Evolutionary conservation across 176 grass and related monocot genomes (phyloP), one percentile per base, ranked within the genome.

Genomic region (Juncus effusus): DNA sequence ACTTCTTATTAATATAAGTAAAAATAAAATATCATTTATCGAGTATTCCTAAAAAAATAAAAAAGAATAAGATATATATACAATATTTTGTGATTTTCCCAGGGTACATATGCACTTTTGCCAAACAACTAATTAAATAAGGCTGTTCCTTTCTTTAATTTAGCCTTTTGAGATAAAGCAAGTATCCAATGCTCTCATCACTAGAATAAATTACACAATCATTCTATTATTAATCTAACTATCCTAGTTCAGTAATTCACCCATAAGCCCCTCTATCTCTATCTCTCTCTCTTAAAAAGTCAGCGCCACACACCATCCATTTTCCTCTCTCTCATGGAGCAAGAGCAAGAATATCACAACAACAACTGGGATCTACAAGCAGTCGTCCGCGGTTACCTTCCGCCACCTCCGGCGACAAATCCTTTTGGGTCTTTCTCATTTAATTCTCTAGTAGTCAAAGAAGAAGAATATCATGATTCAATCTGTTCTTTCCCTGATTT

Each of bases 281-380:
- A 16, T 55, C 35, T 69, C 12, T 55, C 36, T 69, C 50, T 69
- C 14, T 57, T 57, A 47, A 47, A 47, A 47, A 47, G 44, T 47
- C 44, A 47, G 44, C 44, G 44, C 44, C 4, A 1, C 44, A 47
- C 44, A 47, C 44, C 44, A 47, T 47, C 44, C 44, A 47, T 54
- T 16, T 36, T 36, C 36, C 5, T 60, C 69, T 78, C 51, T 88
- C 36, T 51, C 12, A 42, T 55, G 56, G 59, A 61, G 51, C 40
- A 60, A 53, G 77, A 56, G 11, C 52, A 4, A 40, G 77, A 81
- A 56, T 74, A 69, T 64, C 74, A 3, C 69, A 82, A 95, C 69
- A 82, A 95, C 59, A 80, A 90, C 80, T 95, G 86, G 90, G 86
- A 90, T 76, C 84, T 95, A 5, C 38, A 79, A 38, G 90, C 86